Base-by-base conservation (phyloP, 805 yeast species). In the Brettanomyces sp. region DNA sequence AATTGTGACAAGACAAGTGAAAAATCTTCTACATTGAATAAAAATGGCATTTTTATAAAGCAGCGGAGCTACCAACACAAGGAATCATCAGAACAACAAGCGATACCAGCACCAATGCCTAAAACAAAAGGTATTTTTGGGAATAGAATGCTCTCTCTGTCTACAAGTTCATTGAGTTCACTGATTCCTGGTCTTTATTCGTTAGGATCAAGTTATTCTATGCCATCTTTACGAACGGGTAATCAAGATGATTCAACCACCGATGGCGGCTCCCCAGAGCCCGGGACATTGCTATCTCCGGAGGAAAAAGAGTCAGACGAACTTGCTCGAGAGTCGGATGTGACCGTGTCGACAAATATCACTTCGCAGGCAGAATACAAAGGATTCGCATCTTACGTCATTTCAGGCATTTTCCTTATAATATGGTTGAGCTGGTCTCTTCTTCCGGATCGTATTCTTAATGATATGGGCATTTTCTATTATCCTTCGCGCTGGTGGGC, bases 401-500 rank as follows among this genome's bases (percentile, higher is more conserved):
- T 86, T 0, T 74, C 84, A 13, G 72, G 82, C 0, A 63, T 80
- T 2, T 70, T 76, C 0, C 68, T 86, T 24, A 47, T 70, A 2
- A 62, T 75, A 4, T 85, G 85, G 73, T 51, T 81, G 2, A 49
- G 76, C 4, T 91, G 98, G 97, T 77, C 95, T 1, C 56, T 84
- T 3, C 57, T 80, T 0, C 97, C 97, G 0, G 75, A 76, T 36
- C 50, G 56, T n/a, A 55, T 74, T 34, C 73, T 84, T 38, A 71
- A 78, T 47, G 54, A 55, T 7, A 52, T 78, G 32, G 80, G 79
- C 18, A 76, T 83, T 18, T 76, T 73, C 55, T 89, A 80, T 62
- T 85, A 81, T 54, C 98, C 98, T 0, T 85, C 91, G 32, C 72
- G 95, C 52, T 85, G 90, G 80, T 93, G 98, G 99, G 82, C 95